phyloP scores from a whole-genome alignment of 1,284 basidiomycete species.

The Neotropicomus parvogracilis region DNA sequence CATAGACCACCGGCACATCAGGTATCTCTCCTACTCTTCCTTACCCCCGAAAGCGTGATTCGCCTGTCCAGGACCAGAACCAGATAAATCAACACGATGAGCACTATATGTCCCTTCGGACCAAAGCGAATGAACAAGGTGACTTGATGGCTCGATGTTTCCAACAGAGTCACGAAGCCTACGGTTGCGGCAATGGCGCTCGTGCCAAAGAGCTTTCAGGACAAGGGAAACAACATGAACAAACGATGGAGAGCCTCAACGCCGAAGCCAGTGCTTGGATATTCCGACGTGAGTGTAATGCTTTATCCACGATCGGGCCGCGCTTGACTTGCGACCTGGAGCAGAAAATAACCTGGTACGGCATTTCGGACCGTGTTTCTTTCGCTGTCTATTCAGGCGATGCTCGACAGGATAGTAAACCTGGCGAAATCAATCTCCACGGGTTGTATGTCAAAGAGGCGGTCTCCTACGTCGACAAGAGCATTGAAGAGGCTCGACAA shows the following conservation, averaged over 20 bases:
- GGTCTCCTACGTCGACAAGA: conserved; percentile 65
- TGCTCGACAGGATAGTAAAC: conserved; percentile 54
- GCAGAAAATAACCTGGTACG: conserved; percentile 79
- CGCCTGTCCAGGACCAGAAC: conserved; percentile 48
- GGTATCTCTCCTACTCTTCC: conserved; percentile 11
- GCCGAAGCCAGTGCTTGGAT: conserved; percentile 89
- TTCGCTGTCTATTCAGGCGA: not conserved
- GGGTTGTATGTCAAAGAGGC: conserved; percentile 94
- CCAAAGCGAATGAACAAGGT: conserved; percentile 71
- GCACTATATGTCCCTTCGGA: conserved; percentile 66
- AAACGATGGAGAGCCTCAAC: conserved; percentile 79
- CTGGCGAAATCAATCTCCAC: conserved; percentile 84
- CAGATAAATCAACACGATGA: conserved; percentile 67
- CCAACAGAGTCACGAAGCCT: conserved; percentile 66
- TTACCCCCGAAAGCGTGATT: not conserved
- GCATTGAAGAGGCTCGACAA: conserved; percentile 65
- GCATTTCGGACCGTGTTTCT: not conserved
- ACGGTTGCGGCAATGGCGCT: conserved; percentile 69
- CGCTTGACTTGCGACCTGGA: conserved; percentile 1
- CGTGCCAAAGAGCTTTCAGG: conserved; percentile 81
- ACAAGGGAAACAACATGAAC: conserved; percentile 80
- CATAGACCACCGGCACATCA: conserved; percentile 13
- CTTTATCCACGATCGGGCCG: not conserved
- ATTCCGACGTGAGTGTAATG: conserved; percentile 56
- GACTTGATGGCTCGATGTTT: conserved; percentile 70